Conservation (phyloP, 257 asterid genomes). For the Penstemon newberryi region DNA sequence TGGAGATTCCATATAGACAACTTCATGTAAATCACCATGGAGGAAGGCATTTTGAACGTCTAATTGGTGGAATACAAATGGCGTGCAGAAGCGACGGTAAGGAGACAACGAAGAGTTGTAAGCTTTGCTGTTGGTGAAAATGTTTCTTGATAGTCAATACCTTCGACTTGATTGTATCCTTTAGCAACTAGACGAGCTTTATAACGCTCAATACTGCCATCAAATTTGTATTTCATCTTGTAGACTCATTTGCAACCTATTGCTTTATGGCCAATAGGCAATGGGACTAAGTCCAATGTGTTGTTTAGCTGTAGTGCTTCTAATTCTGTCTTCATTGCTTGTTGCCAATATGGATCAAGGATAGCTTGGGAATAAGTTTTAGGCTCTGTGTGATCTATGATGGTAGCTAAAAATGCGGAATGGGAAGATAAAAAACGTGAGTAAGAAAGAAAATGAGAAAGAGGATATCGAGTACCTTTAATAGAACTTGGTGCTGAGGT, state of each 20-base stretch:
- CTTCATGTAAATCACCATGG: neutral
- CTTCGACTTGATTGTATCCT: too few relatives aligned
- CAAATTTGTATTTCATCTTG: neutral
- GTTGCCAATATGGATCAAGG: constrained; percentile 3
- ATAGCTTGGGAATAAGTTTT: neutral
- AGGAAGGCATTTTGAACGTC: constrained; percentile 13
- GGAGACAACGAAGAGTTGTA: constrained; percentile 9
- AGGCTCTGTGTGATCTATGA: constrained; percentile 12
- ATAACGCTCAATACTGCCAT: neutral
- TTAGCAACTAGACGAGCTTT: neutral
- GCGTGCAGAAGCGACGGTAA: neutral
- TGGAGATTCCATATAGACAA: constrained; percentile 18
- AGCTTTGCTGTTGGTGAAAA: constrained; percentile 18
- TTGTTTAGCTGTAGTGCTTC: neutral
- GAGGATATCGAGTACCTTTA: constrained; percentile 11
- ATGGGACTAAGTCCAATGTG: neutral
- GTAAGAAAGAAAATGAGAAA: constrained; percentile 13
- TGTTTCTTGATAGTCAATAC: neutral
- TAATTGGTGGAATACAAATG: too few relatives aligned
- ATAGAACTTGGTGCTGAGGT: neutral
- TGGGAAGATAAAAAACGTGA: constrained; percentile 1
- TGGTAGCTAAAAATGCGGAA: constrained; percentile 10
- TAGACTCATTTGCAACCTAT: neutral
- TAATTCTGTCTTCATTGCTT: neutral
- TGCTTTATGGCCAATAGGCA: neutral